phyloP scores from a whole-genome alignment of 2,329 filamentous ascomycete genomes.

The Ceratocystis smalleyi region DNA sequence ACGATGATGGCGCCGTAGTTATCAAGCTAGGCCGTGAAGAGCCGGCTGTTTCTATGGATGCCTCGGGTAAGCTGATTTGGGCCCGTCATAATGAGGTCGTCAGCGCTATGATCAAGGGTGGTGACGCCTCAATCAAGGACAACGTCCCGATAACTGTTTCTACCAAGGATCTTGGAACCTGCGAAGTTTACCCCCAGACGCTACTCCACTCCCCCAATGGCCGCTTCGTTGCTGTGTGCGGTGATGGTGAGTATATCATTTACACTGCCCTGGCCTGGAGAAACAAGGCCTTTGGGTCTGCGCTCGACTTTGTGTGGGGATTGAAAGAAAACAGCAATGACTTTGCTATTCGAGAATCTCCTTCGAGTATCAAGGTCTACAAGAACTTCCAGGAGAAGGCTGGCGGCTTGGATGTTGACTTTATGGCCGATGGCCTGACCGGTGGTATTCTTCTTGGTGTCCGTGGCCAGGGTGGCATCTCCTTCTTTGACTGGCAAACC shows the following conservation, averaged over 20 bases:
- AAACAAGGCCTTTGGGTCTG: slow-evolving; percentile 93
- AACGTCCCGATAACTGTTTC: slow-evolving; percentile 72
- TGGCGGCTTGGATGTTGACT: slow-evolving; percentile 81
- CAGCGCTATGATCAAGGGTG: slow-evolving; percentile 86
- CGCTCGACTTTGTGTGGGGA: slow-evolving; percentile 91
- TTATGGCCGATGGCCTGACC: slow-evolving; percentile 80
- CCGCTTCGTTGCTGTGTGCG: slow-evolving; percentile 64
- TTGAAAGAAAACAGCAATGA: slow-evolving; percentile 97
- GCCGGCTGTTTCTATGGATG: slow-evolving; percentile 93
- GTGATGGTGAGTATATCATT: slow-evolving; percentile 97
- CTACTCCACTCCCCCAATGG: slow-evolving; percentile 93
- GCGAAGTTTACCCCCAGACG: slow-evolving; percentile 92
- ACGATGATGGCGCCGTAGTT: slow-evolving; percentile 93
- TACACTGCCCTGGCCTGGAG: slow-evolving; percentile 93
- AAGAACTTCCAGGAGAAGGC: slow-evolving; percentile 92
- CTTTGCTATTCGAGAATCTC: slow-evolving; percentile 88
- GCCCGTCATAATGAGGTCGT: slow-evolving; percentile 90
- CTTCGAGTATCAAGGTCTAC: slow-evolving; percentile 90
- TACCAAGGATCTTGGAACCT: slow-evolving; percentile 88
- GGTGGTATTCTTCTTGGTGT: slow-evolving; percentile 86
- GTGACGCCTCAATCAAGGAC: slow-evolving; percentile 69
- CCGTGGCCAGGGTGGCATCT: slow-evolving; percentile 84
- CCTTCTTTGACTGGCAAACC: slow-evolving; percentile 90
- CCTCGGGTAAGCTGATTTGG: slow-evolving; percentile 90
- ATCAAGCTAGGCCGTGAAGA: slow-evolving; percentile 96